Conservation (phyloP, 441 rosid species). For the Manihot esculenta region DNA sequence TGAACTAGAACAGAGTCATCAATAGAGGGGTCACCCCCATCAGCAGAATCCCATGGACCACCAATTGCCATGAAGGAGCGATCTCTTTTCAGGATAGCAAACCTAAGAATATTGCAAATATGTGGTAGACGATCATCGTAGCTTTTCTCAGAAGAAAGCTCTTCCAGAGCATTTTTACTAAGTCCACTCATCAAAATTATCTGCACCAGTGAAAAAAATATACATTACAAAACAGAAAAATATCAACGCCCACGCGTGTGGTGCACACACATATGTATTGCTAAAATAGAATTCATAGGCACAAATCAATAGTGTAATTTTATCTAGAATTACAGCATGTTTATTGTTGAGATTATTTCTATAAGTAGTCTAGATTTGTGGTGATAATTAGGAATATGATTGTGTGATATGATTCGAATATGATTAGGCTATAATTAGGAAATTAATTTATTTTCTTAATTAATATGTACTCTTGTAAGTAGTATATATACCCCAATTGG, state of each 20-base stretch:
- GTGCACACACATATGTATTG: background rate
- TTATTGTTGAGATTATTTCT: too few species aligned
- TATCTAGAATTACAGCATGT: background rate
- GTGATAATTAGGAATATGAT: too few species aligned
- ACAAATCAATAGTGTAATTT: background rate
- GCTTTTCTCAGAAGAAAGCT: conserved; percentile 69
- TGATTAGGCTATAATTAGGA: too few species aligned
- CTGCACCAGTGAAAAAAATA: conserved; percentile 41
- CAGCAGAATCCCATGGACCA: conserved; percentile 74
- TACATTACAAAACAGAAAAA: conserved; percentile 11
- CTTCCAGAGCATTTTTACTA: conserved; percentile 81
- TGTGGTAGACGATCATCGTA: conserved; percentile 78
- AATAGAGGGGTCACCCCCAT: conserved; percentile 73
- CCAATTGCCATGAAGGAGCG: conserved; percentile 79
- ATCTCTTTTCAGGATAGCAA: conserved; percentile 77
- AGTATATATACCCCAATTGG: too few species aligned
- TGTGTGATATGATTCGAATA: too few species aligned
- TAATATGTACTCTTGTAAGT: too few species aligned
- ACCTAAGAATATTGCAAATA: conserved; percentile 81
- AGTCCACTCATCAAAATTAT: conserved; percentile 95
- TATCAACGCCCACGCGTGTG: too few species aligned
- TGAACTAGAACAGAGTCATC: conserved; percentile 72
- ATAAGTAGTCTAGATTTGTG: too few species aligned
- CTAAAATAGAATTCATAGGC: too few species aligned
- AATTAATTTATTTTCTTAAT: too few species aligned